Percentiles rank a stretch among this genome's conserved stretches.
Conservation (phyloP, 192 early-diverging fungal species). For the Phlyctochytrium bullatum region DNA sequence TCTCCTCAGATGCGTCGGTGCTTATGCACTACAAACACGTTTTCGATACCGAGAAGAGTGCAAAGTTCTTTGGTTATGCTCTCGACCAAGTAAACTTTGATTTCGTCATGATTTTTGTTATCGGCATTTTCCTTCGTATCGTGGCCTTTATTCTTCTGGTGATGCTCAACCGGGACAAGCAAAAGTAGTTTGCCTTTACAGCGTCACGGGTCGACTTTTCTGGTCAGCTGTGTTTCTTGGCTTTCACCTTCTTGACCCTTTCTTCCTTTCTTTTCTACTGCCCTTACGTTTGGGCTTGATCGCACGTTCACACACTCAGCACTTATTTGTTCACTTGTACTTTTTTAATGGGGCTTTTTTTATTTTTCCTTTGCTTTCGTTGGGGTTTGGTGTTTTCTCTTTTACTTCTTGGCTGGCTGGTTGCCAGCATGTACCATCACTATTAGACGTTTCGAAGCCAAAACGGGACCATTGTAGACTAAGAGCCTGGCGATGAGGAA, state of each 20-base stretch:
- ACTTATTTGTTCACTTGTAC: neutral
- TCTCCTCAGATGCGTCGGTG: slow-evolving; percentile 15
- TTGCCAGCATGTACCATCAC: too few species aligned
- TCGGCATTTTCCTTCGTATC: slow-evolving; percentile 35
- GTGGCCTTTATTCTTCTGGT: slow-evolving; percentile 42
- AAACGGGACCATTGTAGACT: too few species aligned
- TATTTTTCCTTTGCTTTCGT: neutral
- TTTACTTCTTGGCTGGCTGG: neutral
- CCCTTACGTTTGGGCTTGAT: neutral
- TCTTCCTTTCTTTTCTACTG: neutral
- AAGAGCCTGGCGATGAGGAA: too few species aligned
- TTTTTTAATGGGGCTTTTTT: neutral
- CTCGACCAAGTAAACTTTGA: slow-evolving; percentile 34
- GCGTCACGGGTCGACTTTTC: too few species aligned
- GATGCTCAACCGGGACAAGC: slow-evolving; percentile 40
- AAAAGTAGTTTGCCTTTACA: slow-evolving; percentile 23
- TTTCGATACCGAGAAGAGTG: slow-evolving; percentile 32
- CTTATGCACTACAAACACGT: slow-evolving; percentile 21
- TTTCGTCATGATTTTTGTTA: slow-evolving; percentile 35
- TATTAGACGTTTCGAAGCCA: too few species aligned
- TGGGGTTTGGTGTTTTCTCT: neutral
- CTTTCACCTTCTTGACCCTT: neutral
- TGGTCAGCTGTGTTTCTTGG: neutral
- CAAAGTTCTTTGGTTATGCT: slow-evolving; percentile 34
- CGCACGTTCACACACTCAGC: neutral